Base-by-base conservation (phyloP, 805 yeast species). In the Torulaspora franciscae region DNA sequence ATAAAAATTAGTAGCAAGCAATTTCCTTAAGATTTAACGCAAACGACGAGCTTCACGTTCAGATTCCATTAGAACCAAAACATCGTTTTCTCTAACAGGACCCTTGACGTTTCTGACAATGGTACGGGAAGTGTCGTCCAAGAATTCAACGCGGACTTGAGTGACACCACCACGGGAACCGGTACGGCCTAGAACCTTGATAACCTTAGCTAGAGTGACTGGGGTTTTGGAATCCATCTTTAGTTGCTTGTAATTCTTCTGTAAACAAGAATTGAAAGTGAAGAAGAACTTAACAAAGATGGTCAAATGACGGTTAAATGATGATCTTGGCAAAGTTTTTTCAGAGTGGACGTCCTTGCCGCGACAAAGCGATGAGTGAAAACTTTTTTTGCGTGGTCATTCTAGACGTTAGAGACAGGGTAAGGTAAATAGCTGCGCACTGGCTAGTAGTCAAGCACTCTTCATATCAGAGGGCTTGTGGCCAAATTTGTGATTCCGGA, bases 91-190 rank as follows among this genome's bases (percentile, higher is more conserved):
- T 75, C 96, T 85, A 74, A 87, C 96, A 73, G 96, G 95, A 70
- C 96, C 95, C 76, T 87, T 87, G 75, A 87, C 96, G 83, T 87
- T 87, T 83, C 96, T 86, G 80, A 87, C 95, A 68, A 87, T 87
- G 70, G 93, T 84, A 81, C 96, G 85, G 75, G 93, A 79, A 69
- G 90, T 79, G 74, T 88, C 96, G 70, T 88, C 96, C 72, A 87
- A 79, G 83, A 87, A 88, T 77, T 87, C 95, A 70, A 87, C 96
- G 76, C 96, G 87, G 76, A 88, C 96, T 77, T 87, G 96, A 77
- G 95, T 87, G 76, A 87, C 96, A 81, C 96, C 96, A 85, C 98
- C 98, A 80, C 98, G 91, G 74, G 99, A 91, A 74, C 99, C 99
- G 84, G 99, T 91, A 80, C 99, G 91, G 75, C 98, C 98, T 77